A percentile compares a stretch with the other conserved stretches of the same genome.
Conservation (phyloP, 352 stramenopile species). For the Pythium graminicola region DNA sequence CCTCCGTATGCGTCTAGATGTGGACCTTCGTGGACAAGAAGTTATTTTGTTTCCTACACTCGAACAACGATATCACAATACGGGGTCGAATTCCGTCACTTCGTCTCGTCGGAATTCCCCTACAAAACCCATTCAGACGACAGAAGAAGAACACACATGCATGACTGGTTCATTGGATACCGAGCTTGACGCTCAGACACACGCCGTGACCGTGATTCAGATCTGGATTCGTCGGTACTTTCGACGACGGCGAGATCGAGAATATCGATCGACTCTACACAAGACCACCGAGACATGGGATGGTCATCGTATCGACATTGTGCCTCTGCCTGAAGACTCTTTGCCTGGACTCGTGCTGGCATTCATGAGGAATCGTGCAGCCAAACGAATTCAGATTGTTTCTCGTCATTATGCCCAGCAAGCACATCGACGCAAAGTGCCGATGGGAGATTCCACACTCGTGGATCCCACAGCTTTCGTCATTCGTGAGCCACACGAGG, state of each 20-base stretch:
- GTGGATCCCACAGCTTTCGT: background rate
- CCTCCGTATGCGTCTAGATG: conserved; percentile 38
- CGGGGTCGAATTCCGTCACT: background rate
- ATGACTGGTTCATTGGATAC: too few species aligned
- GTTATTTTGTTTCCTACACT: conserved; percentile 46
- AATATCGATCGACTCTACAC: background rate
- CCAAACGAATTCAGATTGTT: conserved; percentile 16
- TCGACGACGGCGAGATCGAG: background rate
- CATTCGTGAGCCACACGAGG: too few species aligned
- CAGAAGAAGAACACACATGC: too few species aligned
- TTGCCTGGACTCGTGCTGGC: conserved; percentile 1
- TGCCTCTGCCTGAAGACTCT: background rate
- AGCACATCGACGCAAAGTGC: background rate
- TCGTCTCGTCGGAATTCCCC: conserved; percentile 5
- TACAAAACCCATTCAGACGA: background rate
- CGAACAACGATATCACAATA: conserved; percentile 19
- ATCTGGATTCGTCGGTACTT: conserved; percentile 7
- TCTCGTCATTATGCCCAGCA: conserved; percentile 8
- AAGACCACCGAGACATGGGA: background rate
- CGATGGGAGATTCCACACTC: too few species aligned
- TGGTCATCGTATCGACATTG: background rate
- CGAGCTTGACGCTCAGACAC: too few species aligned
- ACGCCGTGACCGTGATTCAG: conserved; percentile 6
- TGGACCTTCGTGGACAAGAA: conserved; percentile 47
- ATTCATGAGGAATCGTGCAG: conserved; percentile 12